A percentile compares a stretch with the other conserved stretches of the same genome.
These are phyloP conservation scores for Staphylotrichum longicolle DNA, from an alignment of 495 filamentous ascomycete genomes.

Conservation along the genomic window DNA sequence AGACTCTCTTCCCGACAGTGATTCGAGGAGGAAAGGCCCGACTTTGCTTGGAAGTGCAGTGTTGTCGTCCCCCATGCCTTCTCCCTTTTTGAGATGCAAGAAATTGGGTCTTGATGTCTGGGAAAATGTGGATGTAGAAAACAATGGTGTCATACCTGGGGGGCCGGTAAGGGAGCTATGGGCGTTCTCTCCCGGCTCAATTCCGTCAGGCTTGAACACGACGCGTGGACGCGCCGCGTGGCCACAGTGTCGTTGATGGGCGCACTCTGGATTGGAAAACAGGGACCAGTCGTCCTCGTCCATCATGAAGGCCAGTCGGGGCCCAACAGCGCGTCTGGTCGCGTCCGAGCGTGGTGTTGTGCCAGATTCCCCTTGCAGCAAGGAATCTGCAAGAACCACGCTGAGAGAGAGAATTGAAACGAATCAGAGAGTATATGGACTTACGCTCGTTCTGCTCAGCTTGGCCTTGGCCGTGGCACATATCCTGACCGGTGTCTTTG, in stretches of 20 bases:
- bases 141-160: not conserved
- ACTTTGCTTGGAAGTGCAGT: not conserved
- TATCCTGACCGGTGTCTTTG: not conserved
- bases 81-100: not conserved
- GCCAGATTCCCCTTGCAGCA: not conserved
- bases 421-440: not conserved
- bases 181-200: not conserved
- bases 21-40: slow-evolving; percentile 16
- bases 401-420: not conserved
- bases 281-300: not conserved
- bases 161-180: not conserved
- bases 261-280: not conserved
- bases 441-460: not conserved
- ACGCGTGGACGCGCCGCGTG: not conserved
- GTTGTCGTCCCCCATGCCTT: not conserved
- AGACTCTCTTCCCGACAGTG: not conserved
- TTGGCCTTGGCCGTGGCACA: too few relatives aligned
- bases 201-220: not conserved
- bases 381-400: not conserved
- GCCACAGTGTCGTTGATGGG: slow-evolving; percentile 2
- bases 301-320: not conserved
- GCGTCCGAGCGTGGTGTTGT: not conserved
- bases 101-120: not conserved
- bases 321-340: not conserved
- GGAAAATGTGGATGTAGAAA: not conserved